Evolutionary conservation across 2,329 filamentous ascomycete species (phyloP).

Genomic region (Ceratocystis lukuohia): DNA sequence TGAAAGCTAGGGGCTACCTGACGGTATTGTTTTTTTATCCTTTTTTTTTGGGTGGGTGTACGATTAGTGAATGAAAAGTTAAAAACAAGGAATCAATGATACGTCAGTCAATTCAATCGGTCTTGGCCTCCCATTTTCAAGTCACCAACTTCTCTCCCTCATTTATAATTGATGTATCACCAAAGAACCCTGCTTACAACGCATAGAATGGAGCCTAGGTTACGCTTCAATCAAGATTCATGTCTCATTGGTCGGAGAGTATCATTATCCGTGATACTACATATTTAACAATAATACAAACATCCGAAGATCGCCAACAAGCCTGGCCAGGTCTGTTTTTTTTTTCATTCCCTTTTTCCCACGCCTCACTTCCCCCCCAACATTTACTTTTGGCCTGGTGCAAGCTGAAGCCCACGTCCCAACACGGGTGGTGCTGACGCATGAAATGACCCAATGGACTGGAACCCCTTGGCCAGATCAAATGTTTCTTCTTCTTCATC

Average conservation of each 20-base stretch:
- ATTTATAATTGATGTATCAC: not conserved
- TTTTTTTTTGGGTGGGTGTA: conserved; percentile 5
- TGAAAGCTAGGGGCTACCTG: not conserved
- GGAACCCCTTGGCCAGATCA: conserved; percentile 50
- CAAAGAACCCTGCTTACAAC: no score
- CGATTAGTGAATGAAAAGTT: conserved; percentile 7
- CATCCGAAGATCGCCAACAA: no score
- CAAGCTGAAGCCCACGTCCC: conserved; percentile 29
- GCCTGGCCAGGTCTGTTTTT: not conserved
- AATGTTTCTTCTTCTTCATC: conserved; percentile 41
- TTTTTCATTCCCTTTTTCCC: not conserved
- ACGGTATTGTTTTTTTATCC: not conserved
- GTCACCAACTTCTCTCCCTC: not conserved
- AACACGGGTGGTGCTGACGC: conserved; percentile 31
- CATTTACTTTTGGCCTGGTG: not conserved
- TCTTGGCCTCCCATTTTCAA: not conserved
- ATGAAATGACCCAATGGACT: conserved; percentile 51
- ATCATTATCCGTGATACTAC: no score
- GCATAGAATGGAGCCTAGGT: no score
- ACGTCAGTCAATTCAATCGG: not conserved
- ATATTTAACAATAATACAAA: no score
- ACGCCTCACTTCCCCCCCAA: not conserved
- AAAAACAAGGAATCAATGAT: conserved; percentile 2
- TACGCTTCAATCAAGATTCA: no score
- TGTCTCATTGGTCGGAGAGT: no score